Evolutionary conservation across 768 basidiomycete genomes (phyloP).

Genomic region (Sarcodon aspratus): DNA sequence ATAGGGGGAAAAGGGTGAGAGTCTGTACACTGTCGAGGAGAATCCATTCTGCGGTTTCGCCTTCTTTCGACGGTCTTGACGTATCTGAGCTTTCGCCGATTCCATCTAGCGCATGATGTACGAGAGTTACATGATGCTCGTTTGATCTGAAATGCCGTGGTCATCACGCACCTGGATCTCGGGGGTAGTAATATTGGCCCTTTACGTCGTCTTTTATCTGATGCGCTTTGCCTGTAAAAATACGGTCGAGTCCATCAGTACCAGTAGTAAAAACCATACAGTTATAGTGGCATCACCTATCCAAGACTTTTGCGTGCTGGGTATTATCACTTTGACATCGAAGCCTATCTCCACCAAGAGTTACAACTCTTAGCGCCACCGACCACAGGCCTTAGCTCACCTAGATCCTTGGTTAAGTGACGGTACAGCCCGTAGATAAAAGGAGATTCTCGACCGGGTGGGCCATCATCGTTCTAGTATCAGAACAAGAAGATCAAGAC

Average conservation of each 20-base stretch:
- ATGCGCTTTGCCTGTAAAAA: slow-evolving; percentile 57
- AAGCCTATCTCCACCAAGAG: slow-evolving; percentile 34
- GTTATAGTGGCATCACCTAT: slow-evolving; percentile 38
- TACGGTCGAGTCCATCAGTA: not conserved
- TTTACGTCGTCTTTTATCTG: slow-evolving; percentile 63
- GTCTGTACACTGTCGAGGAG: slow-evolving; percentile 68
- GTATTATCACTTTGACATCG: slow-evolving; percentile 73
- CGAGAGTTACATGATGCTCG: not conserved
- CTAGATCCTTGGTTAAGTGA: slow-evolving; percentile 44
- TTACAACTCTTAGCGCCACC: not conserved
- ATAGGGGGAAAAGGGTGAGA: not conserved
- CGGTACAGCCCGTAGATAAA: slow-evolving; percentile 64
- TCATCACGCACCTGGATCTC: slow-evolving; percentile 29
- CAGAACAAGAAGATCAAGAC: not conserved
- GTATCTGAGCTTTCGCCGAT: slow-evolving; percentile 51
- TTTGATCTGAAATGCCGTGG: not conserved
- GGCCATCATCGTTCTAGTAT: slow-evolving; percentile 74
- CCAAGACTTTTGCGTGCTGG: slow-evolving; percentile 80
- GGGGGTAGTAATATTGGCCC: slow-evolving; percentile 73
- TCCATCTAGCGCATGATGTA: slow-evolving; percentile 30
- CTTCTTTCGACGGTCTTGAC: slow-evolving; percentile 59
- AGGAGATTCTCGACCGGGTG: slow-evolving; percentile 62
- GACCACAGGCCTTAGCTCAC: slow-evolving; percentile 24
- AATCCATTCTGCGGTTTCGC: slow-evolving; percentile 86
- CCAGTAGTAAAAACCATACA: slow-evolving; percentile 7